Conservation (phyloP, 345 rosid species). For the Populus alba region DNA sequence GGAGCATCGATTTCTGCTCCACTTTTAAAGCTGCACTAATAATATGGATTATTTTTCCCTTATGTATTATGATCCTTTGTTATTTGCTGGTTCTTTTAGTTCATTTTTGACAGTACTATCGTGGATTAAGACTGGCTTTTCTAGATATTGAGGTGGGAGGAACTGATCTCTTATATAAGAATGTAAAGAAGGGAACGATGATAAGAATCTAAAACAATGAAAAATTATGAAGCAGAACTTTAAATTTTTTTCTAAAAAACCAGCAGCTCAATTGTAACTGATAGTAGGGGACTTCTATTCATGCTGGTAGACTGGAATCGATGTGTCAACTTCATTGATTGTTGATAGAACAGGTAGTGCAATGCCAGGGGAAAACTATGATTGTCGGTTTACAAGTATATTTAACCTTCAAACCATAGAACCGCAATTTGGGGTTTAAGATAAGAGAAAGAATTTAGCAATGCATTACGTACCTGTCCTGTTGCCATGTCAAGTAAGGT, state of each 20-base stretch:
- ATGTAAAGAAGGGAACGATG: neutral
- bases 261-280: neutral
- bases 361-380: neutral
- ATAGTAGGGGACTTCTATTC: neutral
- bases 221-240: neutral
- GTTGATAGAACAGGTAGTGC: neutral
- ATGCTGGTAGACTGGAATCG: neutral
- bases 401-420: neutral
- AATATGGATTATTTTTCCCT: too few relatives aligned
- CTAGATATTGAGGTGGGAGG: neutral
- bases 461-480: neutral
- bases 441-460: neutral
- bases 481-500: neutral
- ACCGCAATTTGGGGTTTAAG: neutral
- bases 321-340: neutral
- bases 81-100: neutral
- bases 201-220: neutral
- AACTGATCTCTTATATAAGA: neutral
- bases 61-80: neutral
- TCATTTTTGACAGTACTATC: neutral
- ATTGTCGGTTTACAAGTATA: neutral
- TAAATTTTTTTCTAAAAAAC: too few relatives aligned
- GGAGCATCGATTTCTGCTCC: neutral
- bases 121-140: neutral
- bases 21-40: neutral